Evolutionary conservation across 2,329 filamentous ascomycete species (phyloP).

Genomic region (Tolypocladium tropicale): DNA sequence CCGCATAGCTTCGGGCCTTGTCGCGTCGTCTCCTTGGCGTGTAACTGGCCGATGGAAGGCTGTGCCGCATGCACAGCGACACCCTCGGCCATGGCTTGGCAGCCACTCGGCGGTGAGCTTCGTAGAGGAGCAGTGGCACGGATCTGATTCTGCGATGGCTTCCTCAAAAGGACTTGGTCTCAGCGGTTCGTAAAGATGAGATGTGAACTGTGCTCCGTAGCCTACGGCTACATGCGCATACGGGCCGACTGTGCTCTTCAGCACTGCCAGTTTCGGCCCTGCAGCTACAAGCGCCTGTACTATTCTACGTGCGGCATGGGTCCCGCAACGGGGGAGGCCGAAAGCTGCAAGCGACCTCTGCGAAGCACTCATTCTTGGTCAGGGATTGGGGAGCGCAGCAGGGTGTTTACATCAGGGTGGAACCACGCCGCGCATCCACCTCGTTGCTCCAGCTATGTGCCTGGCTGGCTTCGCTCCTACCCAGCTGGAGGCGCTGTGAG

Average conservation of each 20-base stretch:
- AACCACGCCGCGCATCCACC: background rate
- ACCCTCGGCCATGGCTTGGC: background rate
- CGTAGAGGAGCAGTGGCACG: background rate
- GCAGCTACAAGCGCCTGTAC: background rate
- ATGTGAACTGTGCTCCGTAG: too few species aligned
- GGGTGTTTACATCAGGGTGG: background rate
- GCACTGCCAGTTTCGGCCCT: too few species aligned
- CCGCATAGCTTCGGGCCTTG: background rate
- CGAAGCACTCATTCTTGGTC: background rate
- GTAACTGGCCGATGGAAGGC: background rate
- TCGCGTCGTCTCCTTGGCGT: background rate
- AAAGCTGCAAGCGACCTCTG: background rate
- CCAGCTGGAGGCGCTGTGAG: background rate
- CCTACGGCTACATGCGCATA: too few species aligned
- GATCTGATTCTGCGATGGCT: background rate
- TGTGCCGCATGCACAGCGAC: background rate
- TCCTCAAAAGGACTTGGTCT: background rate
- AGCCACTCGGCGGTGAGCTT: background rate
- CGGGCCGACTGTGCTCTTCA: background rate
- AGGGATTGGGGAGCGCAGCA: background rate
- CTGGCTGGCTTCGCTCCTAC: background rate
- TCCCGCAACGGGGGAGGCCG: background rate
- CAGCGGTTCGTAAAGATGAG: background rate
- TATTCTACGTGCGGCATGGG: background rate
- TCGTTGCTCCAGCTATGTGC: background rate